Base-by-base conservation (phyloP, 768 basidiomycete genomes). In the Boletus speciosus region DNA sequence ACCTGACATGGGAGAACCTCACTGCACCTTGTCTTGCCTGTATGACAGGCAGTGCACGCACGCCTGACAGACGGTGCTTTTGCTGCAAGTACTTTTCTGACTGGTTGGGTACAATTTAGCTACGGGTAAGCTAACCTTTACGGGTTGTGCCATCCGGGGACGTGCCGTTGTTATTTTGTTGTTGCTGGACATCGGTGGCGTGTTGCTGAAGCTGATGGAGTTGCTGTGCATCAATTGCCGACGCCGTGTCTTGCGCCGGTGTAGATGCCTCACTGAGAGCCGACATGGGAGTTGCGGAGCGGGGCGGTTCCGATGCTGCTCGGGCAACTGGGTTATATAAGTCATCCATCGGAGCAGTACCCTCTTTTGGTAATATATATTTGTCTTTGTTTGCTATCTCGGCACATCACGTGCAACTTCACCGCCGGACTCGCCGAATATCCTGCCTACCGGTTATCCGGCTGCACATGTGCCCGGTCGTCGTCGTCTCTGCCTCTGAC, bases 1-100 rank as follows among this genome's bases (percentile, higher is more conserved):
- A 86, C 88, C 82, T 90, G 88, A 71, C 89, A 91, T 8, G 89
- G 89, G 19, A 91, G 77, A 34, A 82, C 83, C 71, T 91, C 89
- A 61, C 86, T 89, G 63, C 89, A 91, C 61, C 88, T 76, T 12
- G 89, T 91, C 74, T 91, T 91, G 48, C 89, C 89, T 47, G 86
- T 76, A 70, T 91, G 89, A 71, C 89, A 91, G 14, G 89, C 85
- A 37, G 83, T 80, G 59, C 89, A 91, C 1, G 89, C 89, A 58
- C 89, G 78, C 59, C 89, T 81, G 51, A 90, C 89, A 41, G 88
- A 90, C 32, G 88, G 88, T 41, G 85, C 86, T 72, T 91, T 90
- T 56, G 87, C 87, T 89, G 66, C 47, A 52, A 45, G 59, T 39
- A 49, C 35, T 29, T 45, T 45, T 47, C 59, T 54, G 58, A 61